These are phyloP conservation scores for Penicillium silybi DNA, from an alignment of 495 filamentous ascomycete genomes.

Conservation along the genomic window DNA sequence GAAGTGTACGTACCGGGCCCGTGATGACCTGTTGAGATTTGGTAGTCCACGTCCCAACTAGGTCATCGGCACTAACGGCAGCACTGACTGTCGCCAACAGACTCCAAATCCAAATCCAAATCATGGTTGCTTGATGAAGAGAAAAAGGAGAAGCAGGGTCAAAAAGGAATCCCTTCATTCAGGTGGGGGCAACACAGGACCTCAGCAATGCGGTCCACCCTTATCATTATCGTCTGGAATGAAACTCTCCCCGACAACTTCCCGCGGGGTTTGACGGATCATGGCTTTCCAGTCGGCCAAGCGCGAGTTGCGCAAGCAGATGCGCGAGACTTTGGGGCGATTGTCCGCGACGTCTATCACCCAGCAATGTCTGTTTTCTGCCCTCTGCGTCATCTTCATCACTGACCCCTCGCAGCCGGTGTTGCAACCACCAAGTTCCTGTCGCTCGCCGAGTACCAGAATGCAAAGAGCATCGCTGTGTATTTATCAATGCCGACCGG, in stretches of 20 bases:
- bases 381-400: not conserved
- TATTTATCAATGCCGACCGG: slow-evolving; percentile 89
- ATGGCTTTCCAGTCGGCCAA: slow-evolving; percentile 63
- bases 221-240: slow-evolving; percentile 24
- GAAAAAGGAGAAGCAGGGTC: not conserved
- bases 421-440: slow-evolving; percentile 55
- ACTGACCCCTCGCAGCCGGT: slow-evolving; percentile 47
- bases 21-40: slow-evolving; percentile 71
- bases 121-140: slow-evolving; percentile 12
- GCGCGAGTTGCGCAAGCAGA: slow-evolving; percentile 64
- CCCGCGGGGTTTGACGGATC: slow-evolving; percentile 14
- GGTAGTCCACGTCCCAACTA: slow-evolving; percentile 74
- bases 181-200: slow-evolving; percentile 17
- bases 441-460: slow-evolving; percentile 60
- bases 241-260: slow-evolving; percentile 8
- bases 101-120: slow-evolving; percentile 25
- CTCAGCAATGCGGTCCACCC: slow-evolving; percentile 14
- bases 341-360: slow-evolving; percentile 54
- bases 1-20: slow-evolving; percentile 55
- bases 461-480: slow-evolving; percentile 71
- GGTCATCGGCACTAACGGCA: slow-evolving; percentile 36
- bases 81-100: slow-evolving; percentile 28
- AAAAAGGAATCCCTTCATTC: slow-evolving; percentile 23
- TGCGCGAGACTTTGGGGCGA: slow-evolving; percentile 58
- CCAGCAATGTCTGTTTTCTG: slow-evolving; percentile 58